Evolutionary conservation across 345 rosid genomes (phyloP), one percentile per base, ranked within the genome.

Genomic region (Erodium maritimum): DNA sequence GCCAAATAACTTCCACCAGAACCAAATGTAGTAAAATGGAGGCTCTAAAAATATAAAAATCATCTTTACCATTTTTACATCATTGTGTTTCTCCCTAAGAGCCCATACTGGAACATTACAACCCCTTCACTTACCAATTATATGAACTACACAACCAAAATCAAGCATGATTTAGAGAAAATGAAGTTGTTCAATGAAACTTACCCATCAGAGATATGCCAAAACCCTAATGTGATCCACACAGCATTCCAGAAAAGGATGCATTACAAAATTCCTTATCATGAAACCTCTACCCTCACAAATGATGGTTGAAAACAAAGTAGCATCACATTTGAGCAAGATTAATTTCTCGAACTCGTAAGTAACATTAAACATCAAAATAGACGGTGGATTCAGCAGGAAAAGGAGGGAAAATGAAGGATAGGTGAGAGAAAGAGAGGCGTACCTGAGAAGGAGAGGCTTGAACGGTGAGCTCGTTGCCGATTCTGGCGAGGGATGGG

Each of bases 381-480:
- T n/a, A n/a, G n/a, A n/a, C n/a, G n/a, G 23, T 12, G 19, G 22
- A 52, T 19, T 61, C 17, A 46, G 11, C 7, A 16, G 25, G 52
- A 4, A 16, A 17, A 21, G 16, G 20, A 20, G 22, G 13, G 50
- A 23, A 34, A 14, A 58, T 10, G 12, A 11, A 16, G n/a, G 48
- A 54, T 1, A 22, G n/a, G 59, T 2, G 20, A 20, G 37, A 21
- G 24, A 54, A 29, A n/a, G 8, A 25, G 51, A 52, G 50, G 18
- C 56, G 55, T 24, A 86, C 99, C 87, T 81, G 87, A 54, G 82
- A 75, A 50, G 90, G 72, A 55, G 89, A 81, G 57, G 89, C 86
- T 71, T 84, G 79, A 17, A 86, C 65, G n/a, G 77, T 84, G 58
- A 93, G 90, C 83, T 93, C 99, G 79, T 79, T 87, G 5, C 89